These are phyloP conservation scores for Scedosporium apiospermum DNA, from an alignment of 2,329 filamentous ascomycete genomes.

Conservation along the genomic window DNA sequence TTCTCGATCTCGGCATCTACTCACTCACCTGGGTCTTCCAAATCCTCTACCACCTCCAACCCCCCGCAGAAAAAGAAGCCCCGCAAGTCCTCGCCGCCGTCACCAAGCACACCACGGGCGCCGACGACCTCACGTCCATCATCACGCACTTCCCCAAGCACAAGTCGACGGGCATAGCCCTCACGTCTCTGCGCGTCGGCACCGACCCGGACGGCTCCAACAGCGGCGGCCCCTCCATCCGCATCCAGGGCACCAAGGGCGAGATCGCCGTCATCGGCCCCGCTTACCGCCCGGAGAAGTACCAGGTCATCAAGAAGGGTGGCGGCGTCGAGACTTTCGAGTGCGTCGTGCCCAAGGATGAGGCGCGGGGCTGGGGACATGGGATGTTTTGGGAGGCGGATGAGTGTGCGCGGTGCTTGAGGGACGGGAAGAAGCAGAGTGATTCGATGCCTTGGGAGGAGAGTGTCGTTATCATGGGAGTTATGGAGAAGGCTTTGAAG, in stretches of 20 bases:
- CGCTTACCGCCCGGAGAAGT: conserved; percentile 59
- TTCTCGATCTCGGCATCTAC: conserved; percentile 84
- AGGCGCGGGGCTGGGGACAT: conserved; percentile 47
- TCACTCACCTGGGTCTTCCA: conserved; percentile 87
- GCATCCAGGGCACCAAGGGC: conserved; percentile 70
- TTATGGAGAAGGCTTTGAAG: conserved; percentile 45
- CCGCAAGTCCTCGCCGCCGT: conserved; percentile 62
- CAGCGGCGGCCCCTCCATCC: conserved; percentile 55
- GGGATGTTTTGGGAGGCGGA: conserved; percentile 90
- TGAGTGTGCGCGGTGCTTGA: conserved; percentile 63
- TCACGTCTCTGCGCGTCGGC: conserved; percentile 53
- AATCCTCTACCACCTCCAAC: conserved; percentile 72
- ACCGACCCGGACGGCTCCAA: conserved; percentile 53
- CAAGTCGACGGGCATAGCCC: conserved; percentile 63
- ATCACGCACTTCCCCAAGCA: conserved; percentile 64
- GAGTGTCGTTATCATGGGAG: conserved; percentile 77
- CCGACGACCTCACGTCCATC: conserved; percentile 70
- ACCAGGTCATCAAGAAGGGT: conserved; percentile 50
- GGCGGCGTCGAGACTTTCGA: conserved; percentile 40
- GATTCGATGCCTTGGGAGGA: conserved; percentile 61
- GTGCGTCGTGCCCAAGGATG: conserved; percentile 43
- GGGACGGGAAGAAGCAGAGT: conserved; percentile 71
- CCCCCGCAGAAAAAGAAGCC: conserved; percentile 53
- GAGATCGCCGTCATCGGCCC: conserved; percentile 74
- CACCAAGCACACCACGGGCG: conserved; percentile 61